A percentile compares a stretch with the other conserved stretches of the same genome.
phyloP scores from a whole-genome alignment of 371 early-diverging fungal genomes.

The Massospora cicadina region DNA sequence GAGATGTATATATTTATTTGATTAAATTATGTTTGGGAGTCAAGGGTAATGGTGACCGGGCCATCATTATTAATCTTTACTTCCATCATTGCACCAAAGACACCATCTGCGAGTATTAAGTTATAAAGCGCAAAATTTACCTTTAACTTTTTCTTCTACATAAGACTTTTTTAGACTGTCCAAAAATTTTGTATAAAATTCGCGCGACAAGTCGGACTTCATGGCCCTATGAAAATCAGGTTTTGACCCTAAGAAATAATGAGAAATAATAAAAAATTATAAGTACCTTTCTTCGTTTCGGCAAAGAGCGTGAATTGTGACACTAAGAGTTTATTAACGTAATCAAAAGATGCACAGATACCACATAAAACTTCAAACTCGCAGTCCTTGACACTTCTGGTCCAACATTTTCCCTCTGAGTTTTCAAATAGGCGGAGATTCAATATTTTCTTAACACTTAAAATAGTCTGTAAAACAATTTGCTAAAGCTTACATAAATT shows the following conservation, averaged over 20 bases:
- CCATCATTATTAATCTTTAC: constrained; percentile 74
- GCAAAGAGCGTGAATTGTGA: constrained; percentile 77
- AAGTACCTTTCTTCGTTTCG: constrained; percentile 39
- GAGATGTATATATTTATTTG: too few relatives aligned
- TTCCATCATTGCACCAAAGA: constrained; percentile 72
- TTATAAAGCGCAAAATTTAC: constrained; percentile 17
- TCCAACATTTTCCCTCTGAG: constrained; percentile 42
- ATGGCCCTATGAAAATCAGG: constrained; percentile 81
- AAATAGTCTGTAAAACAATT: constrained; percentile 1
- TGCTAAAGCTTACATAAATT: constrained; percentile 30
- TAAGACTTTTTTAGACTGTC: constrained; percentile 41
- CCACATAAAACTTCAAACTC: constrained; percentile 53
- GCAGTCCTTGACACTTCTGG: constrained; percentile 45
- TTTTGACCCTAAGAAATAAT: constrained; percentile 33
- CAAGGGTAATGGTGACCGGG: constrained; percentile 59
- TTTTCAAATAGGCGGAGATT: constrained; percentile 58
- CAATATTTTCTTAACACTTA: constrained; percentile 42
- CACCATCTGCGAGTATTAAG: constrained; percentile 30
- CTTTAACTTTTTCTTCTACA: constrained; percentile 41
- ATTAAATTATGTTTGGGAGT: too few relatives aligned
- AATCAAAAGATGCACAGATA: constrained; percentile 17
- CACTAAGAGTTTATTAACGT: constrained; percentile 22
- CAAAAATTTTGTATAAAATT: constrained; percentile 54
- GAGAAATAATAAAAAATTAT: constrained; percentile 2
- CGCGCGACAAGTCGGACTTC: constrained; percentile 42